A percentile compares a stretch with the other conserved stretches of the same genome.
These are phyloP conservation scores for Boletus sp. DNA, from an alignment of 768 basidiomycete genomes.

Conservation along the genomic window DNA sequence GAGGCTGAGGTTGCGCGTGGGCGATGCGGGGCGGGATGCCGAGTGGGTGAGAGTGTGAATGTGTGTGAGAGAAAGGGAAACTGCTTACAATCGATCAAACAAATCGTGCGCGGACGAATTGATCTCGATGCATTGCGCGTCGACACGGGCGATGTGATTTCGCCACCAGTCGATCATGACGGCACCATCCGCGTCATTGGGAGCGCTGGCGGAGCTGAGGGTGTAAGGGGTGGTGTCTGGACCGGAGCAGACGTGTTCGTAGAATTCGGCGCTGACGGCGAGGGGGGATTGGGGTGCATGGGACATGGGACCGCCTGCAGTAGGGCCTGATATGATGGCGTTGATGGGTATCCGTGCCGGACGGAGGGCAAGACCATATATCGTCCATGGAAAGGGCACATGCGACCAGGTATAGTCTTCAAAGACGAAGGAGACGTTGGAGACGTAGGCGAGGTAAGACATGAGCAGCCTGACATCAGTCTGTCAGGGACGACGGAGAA, in stretches of 20 bases:
- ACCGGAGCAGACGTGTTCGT: slow-evolving; percentile 43
- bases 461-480: slow-evolving; percentile 39
- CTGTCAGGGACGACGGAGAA: background rate
- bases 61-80: no score
- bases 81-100: slow-evolving; percentile 49
- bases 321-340: slow-evolving; percentile 55
- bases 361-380: slow-evolving; percentile 52
- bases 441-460: slow-evolving; percentile 48
- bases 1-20: slow-evolving; percentile 31
- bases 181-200: slow-evolving; percentile 37
- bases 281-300: slow-evolving; percentile 22
- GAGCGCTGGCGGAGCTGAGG: slow-evolving; percentile 36
- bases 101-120: slow-evolving; percentile 38
- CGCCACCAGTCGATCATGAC: slow-evolving; percentile 52
- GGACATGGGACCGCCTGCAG: slow-evolving; percentile 45
- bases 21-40: background rate
- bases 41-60: no score
- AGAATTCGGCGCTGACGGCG: slow-evolving; percentile 50
- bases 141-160: slow-evolving; percentile 32
- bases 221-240: slow-evolving; percentile 29
- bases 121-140: slow-evolving; percentile 43
- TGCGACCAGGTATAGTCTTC: slow-evolving; percentile 63
- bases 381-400: slow-evolving; percentile 47
- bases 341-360: slow-evolving; percentile 53
- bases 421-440: slow-evolving; percentile 57